phyloP scores from a whole-genome alignment of 2,329 filamentous ascomycete genomes.

The Blastomyces parvus region DNA sequence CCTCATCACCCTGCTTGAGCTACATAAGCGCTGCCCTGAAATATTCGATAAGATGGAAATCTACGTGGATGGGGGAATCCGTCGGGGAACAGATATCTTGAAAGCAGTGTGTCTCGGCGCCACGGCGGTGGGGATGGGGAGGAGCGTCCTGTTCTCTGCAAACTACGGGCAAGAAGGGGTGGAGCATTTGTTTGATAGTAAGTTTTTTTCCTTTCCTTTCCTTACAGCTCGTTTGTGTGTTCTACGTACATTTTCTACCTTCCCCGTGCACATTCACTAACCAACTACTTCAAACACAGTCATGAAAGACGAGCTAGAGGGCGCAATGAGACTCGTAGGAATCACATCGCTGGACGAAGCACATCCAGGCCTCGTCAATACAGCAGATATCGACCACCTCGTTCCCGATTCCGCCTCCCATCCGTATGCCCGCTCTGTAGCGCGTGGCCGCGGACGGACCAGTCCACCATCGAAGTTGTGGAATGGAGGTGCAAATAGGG shows the following conservation, averaged over 20 bases:
- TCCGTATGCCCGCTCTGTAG: slow-evolving; percentile 34
- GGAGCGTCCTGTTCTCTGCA: slow-evolving; percentile 45
- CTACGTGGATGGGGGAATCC: slow-evolving; percentile 46
- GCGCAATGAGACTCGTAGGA: slow-evolving; percentile 40
- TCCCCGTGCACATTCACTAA: not conserved
- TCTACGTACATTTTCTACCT: not conserved
- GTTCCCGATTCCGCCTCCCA: slow-evolving; percentile 35
- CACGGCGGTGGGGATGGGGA: slow-evolving; percentile 45
- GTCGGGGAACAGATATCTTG: slow-evolving; percentile 46
- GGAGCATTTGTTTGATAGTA: slow-evolving; percentile 48
- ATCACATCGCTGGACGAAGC: slow-evolving; percentile 38
- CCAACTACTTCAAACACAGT: slow-evolving; percentile 21
- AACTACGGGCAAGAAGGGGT: slow-evolving; percentile 48
- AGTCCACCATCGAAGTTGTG: slow-evolving; percentile 22
- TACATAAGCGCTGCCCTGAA: slow-evolving; percentile 43
- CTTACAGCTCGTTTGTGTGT: not conserved
- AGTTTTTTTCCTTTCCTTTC: slow-evolving; percentile 22
- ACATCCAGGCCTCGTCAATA: slow-evolving; percentile 38
- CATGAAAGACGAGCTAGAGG: slow-evolving; percentile 41
- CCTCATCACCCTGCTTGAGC: slow-evolving; percentile 45
- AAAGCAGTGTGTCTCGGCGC: slow-evolving; percentile 47
- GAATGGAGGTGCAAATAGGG: slow-evolving; percentile 7
- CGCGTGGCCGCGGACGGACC: slow-evolving; percentile 20
- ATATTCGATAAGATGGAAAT: slow-evolving; percentile 44
- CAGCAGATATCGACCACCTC: slow-evolving; percentile 43